A percentile compares a stretch with the other conserved stretches of the same genome.
Evolutionary conservation across 208 protist genomes (phyloP).

Genomic region (Crithidia bombi): DNA sequence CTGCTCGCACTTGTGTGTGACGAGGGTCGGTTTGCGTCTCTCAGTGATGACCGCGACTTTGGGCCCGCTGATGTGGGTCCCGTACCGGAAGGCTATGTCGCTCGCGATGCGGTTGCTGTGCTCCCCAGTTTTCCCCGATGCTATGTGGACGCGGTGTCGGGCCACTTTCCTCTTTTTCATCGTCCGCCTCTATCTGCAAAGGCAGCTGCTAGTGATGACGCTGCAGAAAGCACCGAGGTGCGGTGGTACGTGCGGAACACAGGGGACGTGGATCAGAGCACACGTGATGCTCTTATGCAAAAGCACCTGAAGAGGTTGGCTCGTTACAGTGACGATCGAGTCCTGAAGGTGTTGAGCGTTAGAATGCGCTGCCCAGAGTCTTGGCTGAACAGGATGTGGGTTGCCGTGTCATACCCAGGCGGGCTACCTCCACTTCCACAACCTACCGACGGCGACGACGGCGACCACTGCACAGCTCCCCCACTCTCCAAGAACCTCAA

Average conservation of each 20-base stretch:
- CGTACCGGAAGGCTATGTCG: slow-evolving; percentile 17
- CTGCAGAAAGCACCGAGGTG: neutral
- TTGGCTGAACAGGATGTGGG: neutral
- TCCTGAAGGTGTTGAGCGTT: neutral
- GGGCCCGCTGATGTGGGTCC: slow-evolving; percentile 2
- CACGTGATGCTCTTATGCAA: neutral
- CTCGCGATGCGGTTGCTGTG: slow-evolving; percentile 33
- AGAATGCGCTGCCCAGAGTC: too few relatives aligned
- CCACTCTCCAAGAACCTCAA: neutral
- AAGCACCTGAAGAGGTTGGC: neutral
- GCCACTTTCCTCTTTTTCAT: slow-evolving; percentile 24
- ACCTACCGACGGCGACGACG: too few relatives aligned
- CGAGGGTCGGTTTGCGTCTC: slow-evolving; percentile 10
- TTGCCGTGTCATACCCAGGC: neutral
- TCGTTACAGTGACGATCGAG: neutral
- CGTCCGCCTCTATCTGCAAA: neutral
- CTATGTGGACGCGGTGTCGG: slow-evolving; percentile 23
- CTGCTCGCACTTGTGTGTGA: slow-evolving; percentile 7
- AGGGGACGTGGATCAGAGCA: neutral
- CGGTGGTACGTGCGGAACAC: slow-evolving; percentile 5
- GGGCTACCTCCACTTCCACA: neutral
- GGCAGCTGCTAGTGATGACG: neutral
- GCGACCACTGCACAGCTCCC: neutral
- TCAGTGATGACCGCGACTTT: neutral
- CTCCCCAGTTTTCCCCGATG: slow-evolving; percentile 40